Base-by-base conservation (phyloP, 768 basidiomycete genomes). In the Suillus placidus region DNA sequence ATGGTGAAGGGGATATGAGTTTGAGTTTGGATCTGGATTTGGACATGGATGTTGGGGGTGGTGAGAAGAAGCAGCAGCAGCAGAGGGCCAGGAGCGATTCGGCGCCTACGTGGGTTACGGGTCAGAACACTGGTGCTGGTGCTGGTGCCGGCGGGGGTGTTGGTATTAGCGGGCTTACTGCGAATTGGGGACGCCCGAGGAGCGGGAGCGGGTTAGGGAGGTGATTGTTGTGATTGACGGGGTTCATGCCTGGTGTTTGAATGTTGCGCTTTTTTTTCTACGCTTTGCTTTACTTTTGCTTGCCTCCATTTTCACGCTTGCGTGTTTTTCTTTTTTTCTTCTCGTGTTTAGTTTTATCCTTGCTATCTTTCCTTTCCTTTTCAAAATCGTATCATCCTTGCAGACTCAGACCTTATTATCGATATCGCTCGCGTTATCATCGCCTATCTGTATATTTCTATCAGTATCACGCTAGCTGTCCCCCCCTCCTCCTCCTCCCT, bases 171-270 rank as follows among this genome's bases (percentile, higher is more conserved):
- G 74, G 72, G 49, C 58, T 75, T 66, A 75, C 71, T 34, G 74
- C 76, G 2, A 77, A 73, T 34, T 75, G 74, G 74, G 70, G 72
- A 1, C 62, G 74, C 30, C 75, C 75, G 14, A 70, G 74, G 55
- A 72, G 67, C 3, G 74, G 74, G 30, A 67, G 66, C 23, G 75
- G 72, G 42, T 72, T 67, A 60, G 74, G 73, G 52, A 76, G 70
- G 60, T 76, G 58, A 76, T 37, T 2, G 7, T 9, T 34, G 20
- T 55, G n/a, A 56, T 14, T 26, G 16, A 40, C 6, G 56, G 9
- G 2, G 14, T 58, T 58, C 57, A 58, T 40, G 16, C 57, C 57
- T 38, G 57, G 57, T 18, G 57, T 58, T 58, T 40, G 57, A 58
- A 54, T 26, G 9, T 30, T 37, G 12, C n/a, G n/a, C 37, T 37